A percentile compares a stretch with the other conserved stretches of the same genome.
phyloP scores from a whole-genome alignment of 805 yeast genomes.

The Danielia reshetovae region DNA sequence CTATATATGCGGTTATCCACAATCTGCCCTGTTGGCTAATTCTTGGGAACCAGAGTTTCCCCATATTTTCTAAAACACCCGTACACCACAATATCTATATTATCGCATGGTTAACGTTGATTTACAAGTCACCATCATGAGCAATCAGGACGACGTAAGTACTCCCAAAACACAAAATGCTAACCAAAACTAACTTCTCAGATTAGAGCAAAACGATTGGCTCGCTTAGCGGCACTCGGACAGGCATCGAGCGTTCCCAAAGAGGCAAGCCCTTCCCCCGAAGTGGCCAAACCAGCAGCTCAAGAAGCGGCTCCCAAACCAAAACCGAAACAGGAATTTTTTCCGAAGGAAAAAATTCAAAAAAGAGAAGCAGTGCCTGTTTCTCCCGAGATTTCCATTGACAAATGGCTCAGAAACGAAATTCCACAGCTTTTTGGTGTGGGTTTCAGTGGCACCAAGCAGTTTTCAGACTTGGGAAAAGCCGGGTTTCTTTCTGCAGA shows the following conservation, averaged over 20 bases:
- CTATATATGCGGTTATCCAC: too few relatives aligned
- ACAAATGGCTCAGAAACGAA: conserved; percentile 40
- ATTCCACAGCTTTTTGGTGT: conserved; percentile 32
- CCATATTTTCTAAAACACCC: too few relatives aligned
- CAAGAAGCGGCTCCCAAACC: conserved; percentile 5
- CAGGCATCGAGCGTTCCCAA: not conserved
- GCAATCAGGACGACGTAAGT: conserved; percentile 18
- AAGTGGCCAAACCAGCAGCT: conserved; percentile 1
- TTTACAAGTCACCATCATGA: conserved; percentile 8
- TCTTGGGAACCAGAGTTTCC: too few relatives aligned
- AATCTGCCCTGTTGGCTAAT: too few relatives aligned
- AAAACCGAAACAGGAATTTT: not conserved
- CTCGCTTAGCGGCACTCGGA: conserved; percentile 33
- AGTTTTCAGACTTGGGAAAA: conserved; percentile 24
- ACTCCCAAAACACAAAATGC: not conserved
- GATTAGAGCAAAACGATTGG: conserved; percentile 53
- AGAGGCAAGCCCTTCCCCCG: not conserved
- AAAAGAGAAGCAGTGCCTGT: not conserved
- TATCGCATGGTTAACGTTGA: not conserved
- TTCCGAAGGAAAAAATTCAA: not conserved
- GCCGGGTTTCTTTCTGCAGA: conserved; percentile 31
- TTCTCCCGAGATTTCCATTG: conserved; percentile 19
- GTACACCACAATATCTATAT: not conserved
- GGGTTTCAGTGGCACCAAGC: conserved; percentile 23
- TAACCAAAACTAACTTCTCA: conserved; percentile 15